phyloP scores from a whole-genome alignment of 371 early-diverging fungal species.

The Haplosporangium sp. region DNA sequence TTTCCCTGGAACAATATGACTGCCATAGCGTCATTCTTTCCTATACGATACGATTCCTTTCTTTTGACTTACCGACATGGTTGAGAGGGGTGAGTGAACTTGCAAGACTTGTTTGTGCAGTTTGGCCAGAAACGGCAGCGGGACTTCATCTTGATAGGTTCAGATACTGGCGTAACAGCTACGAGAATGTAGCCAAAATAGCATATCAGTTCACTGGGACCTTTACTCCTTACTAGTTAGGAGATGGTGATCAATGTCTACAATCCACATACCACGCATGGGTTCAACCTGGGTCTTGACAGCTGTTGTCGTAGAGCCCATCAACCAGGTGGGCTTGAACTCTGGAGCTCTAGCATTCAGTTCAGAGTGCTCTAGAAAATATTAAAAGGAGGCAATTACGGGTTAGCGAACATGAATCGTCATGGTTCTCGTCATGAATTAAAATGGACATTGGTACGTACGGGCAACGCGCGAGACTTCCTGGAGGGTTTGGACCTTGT shows the following conservation, averaged over 20 bases:
- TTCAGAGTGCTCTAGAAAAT: slow-evolving; percentile 33
- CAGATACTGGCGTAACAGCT: slow-evolving; percentile 1
- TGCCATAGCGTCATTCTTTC: no score
- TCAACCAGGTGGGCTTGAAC: slow-evolving; percentile 42
- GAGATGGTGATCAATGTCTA: neutral
- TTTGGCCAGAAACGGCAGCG: slow-evolving; percentile 68
- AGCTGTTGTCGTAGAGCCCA: slow-evolving; percentile 5
- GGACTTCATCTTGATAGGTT: slow-evolving; percentile 54
- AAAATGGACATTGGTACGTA: slow-evolving; percentile 4
- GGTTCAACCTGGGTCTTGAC: neutral
- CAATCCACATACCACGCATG: slow-evolving; percentile 4
- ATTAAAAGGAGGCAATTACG: neutral
- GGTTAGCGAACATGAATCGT: neutral
- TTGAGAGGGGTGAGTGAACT: slow-evolving; percentile 62
- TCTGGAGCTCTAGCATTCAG: slow-evolving; percentile 39
- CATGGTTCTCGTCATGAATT: neutral
- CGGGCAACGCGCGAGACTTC: slow-evolving; percentile 47
- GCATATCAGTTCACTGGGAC: no score
- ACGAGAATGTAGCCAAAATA: neutral
- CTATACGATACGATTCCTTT: no score
- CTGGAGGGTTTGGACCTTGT: slow-evolving; percentile 43
- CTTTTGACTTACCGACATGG: slow-evolving; percentile 60
- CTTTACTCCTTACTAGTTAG: no score
- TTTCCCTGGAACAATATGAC: no score
- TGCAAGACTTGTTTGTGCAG: slow-evolving; percentile 71